Evolutionary conservation across 2,329 filamentous ascomycete species (phyloP), one percentile per base, ranked within the genome.

Genomic region (Colletotrichum neosansevieriae): DNA sequence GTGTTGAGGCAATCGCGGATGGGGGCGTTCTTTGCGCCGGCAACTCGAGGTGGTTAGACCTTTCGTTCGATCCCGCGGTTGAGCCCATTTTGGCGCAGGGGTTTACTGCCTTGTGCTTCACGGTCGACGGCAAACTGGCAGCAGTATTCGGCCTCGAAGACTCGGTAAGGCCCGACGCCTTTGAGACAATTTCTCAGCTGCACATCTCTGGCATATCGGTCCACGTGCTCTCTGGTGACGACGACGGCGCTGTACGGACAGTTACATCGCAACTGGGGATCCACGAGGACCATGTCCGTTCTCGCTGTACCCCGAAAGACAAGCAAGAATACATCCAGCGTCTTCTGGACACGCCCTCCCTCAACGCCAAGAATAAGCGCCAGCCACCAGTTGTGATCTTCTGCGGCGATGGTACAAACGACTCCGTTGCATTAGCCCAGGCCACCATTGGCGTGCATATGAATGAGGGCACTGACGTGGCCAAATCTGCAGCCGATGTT

Each of bases 391-490:
- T 85, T 1, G 85, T 93, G 17, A 77, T 94, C 6, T 94, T 95
- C 77, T 86, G 87, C 58, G 92, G 92, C 38, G 92, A 95, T 72
- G 93, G 93, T 2, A 94, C 91, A 13, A 95, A 95, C 76, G 92
- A 95, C 74, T 91, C 92, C 0, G 83, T 88, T 3, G 92, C 92
- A 0, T 83, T 95, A 2, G 88, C 91, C 0, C 87, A 90, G 74
- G 91, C 93, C 1, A 86, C 86, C 6, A 85, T 95, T 32, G 93
- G 93, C 32, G 82, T 94, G 0, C 90, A 93, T 71, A 87, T 95
- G 75, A 86, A 86, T 67, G 77, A 79, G 49, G 83, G 83, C 4
- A 88, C 85, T 1, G 91, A 94, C 64, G 83, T 94, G 1, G 90
- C 92, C 0, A 82, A 87, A 61, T 84, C 82, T 2, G 90, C 91